Base-by-base conservation (phyloP, 306 rosid genomes). In the Purshia tridentata region DNA sequence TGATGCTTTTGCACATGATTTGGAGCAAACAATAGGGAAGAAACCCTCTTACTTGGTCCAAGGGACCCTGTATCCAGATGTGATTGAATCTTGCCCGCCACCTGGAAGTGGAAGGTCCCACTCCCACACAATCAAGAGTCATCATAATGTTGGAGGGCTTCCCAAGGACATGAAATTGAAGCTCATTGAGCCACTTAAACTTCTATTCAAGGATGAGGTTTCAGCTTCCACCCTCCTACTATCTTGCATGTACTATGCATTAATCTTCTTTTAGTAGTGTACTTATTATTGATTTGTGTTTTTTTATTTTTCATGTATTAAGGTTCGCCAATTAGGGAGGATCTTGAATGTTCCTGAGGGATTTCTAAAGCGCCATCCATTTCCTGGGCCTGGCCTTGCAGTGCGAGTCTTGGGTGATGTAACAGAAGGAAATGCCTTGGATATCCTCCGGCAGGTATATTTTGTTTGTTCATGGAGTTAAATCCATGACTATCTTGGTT, bases 311-410 rank as follows among this genome's bases (percentile, higher is more conserved):
- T 39, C 48, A 44, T 78, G 42, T 47, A 7, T 72, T 4, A 74
- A 94, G 98, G 98, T 91, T 84, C 95, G 96, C 49, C 85, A 84
- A 78, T 76, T 91, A 14, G 98, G 98, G 65, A 88, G 65, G 82
- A 89, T 94, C 81, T 73, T 94, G 81, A 72, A 85, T 60, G 96
- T 94, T 81, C 98, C 98, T 0, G 82, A 63, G 69, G 89, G 63
- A 71, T 94, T 94, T 84, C 78, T 94, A 48, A 94, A 91, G 69
- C 98, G 97, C 44, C 97, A 91, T 75, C 98, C 97, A 40, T 94
- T 94, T 78, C 98, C 98, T 4, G 98, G 97, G 15, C 98, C 97
- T 49, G 98, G 98, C 49, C 98, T 94, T 76, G 98, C 98, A 1
- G 96, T 94, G 6, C 84, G 97, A 80, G 92, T 94, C 57, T 61